These are phyloP conservation scores for Seiridium unicorne DNA, from an alignment of 2,329 filamentous ascomycete species.

Conservation along the genomic window DNA sequence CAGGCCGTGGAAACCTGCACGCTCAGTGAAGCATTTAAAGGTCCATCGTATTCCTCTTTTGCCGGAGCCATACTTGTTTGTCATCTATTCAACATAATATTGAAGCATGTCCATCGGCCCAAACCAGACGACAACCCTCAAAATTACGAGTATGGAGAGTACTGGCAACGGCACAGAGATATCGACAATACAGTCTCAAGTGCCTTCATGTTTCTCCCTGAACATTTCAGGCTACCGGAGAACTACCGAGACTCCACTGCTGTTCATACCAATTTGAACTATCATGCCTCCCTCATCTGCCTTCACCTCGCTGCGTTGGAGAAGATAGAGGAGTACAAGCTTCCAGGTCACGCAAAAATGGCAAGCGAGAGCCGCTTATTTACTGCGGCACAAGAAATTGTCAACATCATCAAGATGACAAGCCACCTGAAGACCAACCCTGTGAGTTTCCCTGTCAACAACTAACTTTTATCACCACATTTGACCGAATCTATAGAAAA, in stretches of 20 bases:
- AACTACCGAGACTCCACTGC: slow-evolving; percentile 69
- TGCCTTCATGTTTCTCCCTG: slow-evolving; percentile 75
- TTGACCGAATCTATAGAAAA: slow-evolving; percentile 45
- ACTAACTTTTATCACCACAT: background rate
- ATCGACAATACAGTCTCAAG: slow-evolving; percentile 80
- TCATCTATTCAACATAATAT: slow-evolving; percentile 76
- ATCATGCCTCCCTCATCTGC: slow-evolving; percentile 85
- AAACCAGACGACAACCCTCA: slow-evolving; percentile 69
- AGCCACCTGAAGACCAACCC: slow-evolving; percentile 65
- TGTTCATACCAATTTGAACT: slow-evolving; percentile 81
- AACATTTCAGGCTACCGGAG: slow-evolving; percentile 68
- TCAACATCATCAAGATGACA: slow-evolving; percentile 77
- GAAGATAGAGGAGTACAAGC: slow-evolving; percentile 70
- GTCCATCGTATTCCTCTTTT: slow-evolving; percentile 66
- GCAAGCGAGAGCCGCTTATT: slow-evolving; percentile 72
- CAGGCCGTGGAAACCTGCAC: slow-evolving; percentile 60
- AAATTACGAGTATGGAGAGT: slow-evolving; percentile 72
- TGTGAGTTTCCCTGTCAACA: slow-evolving; percentile 46
- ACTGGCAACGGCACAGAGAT: slow-evolving; percentile 81
- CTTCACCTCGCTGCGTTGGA: slow-evolving; percentile 86
- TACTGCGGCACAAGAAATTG: slow-evolving; percentile 80
- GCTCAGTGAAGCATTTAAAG: slow-evolving; percentile 63
- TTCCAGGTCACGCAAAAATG: slow-evolving; percentile 63
- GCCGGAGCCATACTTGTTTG: slow-evolving; percentile 72
- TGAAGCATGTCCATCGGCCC: slow-evolving; percentile 75